Evolutionary conservation across 345 rosid species (phyloP), one percentile per base, ranked within the genome.

Genomic region (Hibiscus trionum): DNA sequence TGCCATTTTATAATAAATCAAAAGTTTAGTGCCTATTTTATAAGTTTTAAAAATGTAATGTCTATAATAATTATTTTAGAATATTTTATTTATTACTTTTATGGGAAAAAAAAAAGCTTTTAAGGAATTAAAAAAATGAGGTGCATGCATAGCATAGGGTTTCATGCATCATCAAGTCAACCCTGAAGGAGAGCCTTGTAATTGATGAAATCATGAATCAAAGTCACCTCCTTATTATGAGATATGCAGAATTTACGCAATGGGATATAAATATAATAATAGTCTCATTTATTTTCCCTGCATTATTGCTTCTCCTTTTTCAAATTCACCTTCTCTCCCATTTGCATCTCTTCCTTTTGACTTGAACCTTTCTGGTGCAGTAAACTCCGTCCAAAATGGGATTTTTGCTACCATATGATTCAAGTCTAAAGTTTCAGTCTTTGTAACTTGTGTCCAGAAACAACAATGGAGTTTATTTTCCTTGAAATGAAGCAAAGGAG

Each of bases 391-490:
- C 59, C 64, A 78, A 44, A 39, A 70, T 77, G 78, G 17, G 73
- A 35, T 74, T 65, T 21, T 63, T 72, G 59, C 7, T 35, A 14
- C n/a, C 77, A 61, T 61, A 68, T 61, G 56, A 65, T 82, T 74
- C 74, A 74, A 67, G 4, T 60, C 12, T 59, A 71, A 79, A 81
- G 80, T 57, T 70, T 7, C 72, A 72, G 72, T 57, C 78, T 86
- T 80, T 61, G 58, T 75, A 76, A 76, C 31, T 60, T 50, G 17
- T 50, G 7, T 50, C 19, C 56, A 50, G 1, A 16, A 50, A 50
- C 79, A 69, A 61, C 21, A 7, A 84, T 87, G 90, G 72, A 67
- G 29, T 79, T 79, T 84, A 81, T 82, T 73, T 52, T 81, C 72
- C 75, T 75, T 10, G 73, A 81, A 71, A 77, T 55, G 8, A 75